Conservation (phyloP, 371 early-diverging fungal genomes). For the Basidiobolus heterosporus region DNA sequence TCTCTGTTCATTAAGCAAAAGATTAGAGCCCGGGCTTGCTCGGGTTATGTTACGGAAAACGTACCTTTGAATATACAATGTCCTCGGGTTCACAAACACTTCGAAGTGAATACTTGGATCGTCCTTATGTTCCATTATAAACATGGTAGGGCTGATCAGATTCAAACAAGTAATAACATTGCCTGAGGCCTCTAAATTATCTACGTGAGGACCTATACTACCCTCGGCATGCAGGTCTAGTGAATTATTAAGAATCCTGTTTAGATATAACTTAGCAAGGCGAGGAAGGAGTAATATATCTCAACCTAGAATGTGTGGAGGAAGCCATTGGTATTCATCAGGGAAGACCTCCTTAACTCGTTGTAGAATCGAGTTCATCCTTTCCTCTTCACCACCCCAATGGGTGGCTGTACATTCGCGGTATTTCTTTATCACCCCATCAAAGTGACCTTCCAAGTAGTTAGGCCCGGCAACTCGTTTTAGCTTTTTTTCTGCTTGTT, state of each 20-base stretch:
- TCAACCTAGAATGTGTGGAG: conserved; percentile 22
- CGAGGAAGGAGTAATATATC: conserved; percentile 4
- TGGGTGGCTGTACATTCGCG: conserved; percentile 20
- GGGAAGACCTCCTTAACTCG: conserved; percentile 7
- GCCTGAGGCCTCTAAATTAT: conserved; percentile 33
- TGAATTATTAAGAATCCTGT: no score
- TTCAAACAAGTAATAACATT: conserved; percentile 31
- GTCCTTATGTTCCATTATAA: conserved; percentile 20
- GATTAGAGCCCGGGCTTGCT: not conserved
- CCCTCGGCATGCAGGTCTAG: conserved; percentile 6
- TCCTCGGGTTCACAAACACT: conserved; percentile 22
- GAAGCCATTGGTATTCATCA: conserved; percentile 11
- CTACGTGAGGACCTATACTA: conserved; percentile 36
- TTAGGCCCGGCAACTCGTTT: conserved; percentile 18
- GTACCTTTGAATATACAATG: conserved; percentile 30
- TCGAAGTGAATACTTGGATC: conserved; percentile 11
- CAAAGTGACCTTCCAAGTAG: conserved; percentile 32
- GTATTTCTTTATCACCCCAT: conserved; percentile 28
- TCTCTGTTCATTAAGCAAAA: conserved; percentile 7
- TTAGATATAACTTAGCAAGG: no score
- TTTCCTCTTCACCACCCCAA: conserved; percentile 9
- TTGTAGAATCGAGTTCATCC: conserved; percentile 7
- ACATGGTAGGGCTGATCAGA: conserved; percentile 27
- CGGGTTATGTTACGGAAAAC: not conserved
- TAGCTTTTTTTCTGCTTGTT: conserved; percentile 12